Conservation (phyloP, 371 early-diverging fungal species). For the Encephalitozoon hellem region DNA sequence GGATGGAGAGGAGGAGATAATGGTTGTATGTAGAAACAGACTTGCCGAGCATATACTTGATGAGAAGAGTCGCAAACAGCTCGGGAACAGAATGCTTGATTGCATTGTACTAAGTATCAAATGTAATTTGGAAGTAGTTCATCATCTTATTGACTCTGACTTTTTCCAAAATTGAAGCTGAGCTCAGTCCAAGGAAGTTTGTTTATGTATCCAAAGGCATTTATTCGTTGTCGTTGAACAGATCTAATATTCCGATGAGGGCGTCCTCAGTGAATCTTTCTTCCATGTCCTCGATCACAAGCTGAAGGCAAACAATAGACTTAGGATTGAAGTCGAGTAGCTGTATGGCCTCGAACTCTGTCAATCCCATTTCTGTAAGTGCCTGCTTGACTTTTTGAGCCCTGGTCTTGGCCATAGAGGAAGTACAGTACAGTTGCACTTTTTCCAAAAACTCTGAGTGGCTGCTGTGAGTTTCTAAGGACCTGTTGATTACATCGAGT, state of each 20-base stretch:
- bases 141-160: not conserved
- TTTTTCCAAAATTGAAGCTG: not conserved
- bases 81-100: not conserved
- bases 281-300: constrained; percentile 60
- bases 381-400: not conserved
- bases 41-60: not conserved
- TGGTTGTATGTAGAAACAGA: not conserved
- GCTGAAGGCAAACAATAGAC: constrained; percentile 50
- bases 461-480: not conserved
- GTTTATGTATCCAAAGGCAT: not conserved
- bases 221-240: constrained; percentile 30
- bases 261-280: constrained; percentile 56
- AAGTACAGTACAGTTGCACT: not conserved
- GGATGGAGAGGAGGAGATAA: not conserved
- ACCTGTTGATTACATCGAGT: not conserved
- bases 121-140: not conserved
- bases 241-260: constrained; percentile 47
- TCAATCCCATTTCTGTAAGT: constrained; percentile 27
- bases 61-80: not conserved
- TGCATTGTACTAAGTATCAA: not conserved
- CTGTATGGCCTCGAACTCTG: constrained; percentile 56
- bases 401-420: not conserved
- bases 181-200: not conserved
- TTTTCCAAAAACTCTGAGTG: not conserved
- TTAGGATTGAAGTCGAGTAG: constrained; percentile 53